Conservation (phyloP, 495 filamentous ascomycete genomes). For the Mytilinidion resinicola region DNA sequence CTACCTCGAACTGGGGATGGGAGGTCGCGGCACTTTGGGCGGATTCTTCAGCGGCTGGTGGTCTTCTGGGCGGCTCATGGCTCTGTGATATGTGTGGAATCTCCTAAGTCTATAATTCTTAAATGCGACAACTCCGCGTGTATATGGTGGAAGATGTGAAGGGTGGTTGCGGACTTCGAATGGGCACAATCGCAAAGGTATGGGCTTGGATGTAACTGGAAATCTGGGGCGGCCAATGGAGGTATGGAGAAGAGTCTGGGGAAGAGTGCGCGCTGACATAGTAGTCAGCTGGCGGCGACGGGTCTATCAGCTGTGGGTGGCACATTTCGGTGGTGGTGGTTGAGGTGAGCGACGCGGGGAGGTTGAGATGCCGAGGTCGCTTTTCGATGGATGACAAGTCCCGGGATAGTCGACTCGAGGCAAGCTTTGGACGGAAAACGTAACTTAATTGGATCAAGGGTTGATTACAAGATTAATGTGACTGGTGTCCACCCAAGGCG, state of each 20-base stretch:
- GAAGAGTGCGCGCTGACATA: conserved; percentile 10
- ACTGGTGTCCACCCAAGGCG: too few species aligned
- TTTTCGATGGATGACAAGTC: conserved; percentile 3
- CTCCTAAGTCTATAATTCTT: neutral
- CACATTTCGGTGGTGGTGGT: conserved; percentile 14
- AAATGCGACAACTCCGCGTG: neutral
- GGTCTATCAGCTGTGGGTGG: neutral
- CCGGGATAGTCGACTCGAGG: conserved; percentile 7
- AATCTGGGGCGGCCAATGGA: neutral
- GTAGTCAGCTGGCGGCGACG: conserved; percentile 8
- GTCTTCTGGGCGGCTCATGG: conserved; percentile 21
- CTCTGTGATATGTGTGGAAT: neutral
- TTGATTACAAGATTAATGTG: too few species aligned
- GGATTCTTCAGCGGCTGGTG: conserved; percentile 22
- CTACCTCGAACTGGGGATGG: conserved; percentile 39
- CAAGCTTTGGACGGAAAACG: too few species aligned
- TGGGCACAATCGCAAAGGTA: neutral
- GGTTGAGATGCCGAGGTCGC: conserved; percentile 19
- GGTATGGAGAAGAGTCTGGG: conserved; percentile 1
- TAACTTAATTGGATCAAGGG: too few species aligned
- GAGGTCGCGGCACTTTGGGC: conserved; percentile 19
- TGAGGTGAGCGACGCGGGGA: conserved; percentile 9
- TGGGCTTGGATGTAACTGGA: neutral
- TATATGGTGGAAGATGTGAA: neutral
- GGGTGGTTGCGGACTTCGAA: neutral